A percentile compares a stretch with the other conserved stretches of the same genome.
Conservation (phyloP, 345 rosid genomes). For the Eucalyptus melliodora region DNA sequence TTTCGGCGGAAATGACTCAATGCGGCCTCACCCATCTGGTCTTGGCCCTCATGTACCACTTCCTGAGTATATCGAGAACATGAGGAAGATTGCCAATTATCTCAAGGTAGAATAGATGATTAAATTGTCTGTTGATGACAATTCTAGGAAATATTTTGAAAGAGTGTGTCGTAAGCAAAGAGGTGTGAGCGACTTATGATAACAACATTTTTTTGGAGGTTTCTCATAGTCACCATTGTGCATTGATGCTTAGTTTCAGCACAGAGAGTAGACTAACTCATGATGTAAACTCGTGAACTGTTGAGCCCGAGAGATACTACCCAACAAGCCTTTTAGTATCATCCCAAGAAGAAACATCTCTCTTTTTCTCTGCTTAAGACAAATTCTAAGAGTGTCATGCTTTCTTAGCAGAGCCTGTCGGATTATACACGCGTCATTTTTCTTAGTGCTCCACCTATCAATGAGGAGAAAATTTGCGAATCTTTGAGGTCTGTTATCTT, state of each 20-base stretch:
- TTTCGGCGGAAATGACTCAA: slow-evolving; percentile 93
- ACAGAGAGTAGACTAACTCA: not conserved
- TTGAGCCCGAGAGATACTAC: not conserved
- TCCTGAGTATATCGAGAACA: slow-evolving; percentile 56
- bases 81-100: slow-evolving; percentile 63
- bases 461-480: slow-evolving; percentile 28
- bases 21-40: slow-evolving; percentile 48
- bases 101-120: slow-evolving; percentile 37
- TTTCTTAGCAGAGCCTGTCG: slow-evolving; percentile 57
- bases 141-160: not conserved
- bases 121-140: not conserved
- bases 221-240: not conserved
- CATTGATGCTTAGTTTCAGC: not conserved
- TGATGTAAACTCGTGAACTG: not conserved
- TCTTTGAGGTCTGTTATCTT: slow-evolving; percentile 3
- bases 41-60: slow-evolving; percentile 83
- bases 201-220: not conserved
- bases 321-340: not conserved
- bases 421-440: slow-evolving; percentile 53
- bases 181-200: not conserved
- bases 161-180: not conserved
- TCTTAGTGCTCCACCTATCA: slow-evolving; percentile 65
- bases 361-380: not conserved
- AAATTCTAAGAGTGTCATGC: not conserved
- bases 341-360: not conserved